Base-by-base conservation (phyloP, 2,329 filamentous ascomycete genomes). In the Paracoccidioides lutzii region DNA sequence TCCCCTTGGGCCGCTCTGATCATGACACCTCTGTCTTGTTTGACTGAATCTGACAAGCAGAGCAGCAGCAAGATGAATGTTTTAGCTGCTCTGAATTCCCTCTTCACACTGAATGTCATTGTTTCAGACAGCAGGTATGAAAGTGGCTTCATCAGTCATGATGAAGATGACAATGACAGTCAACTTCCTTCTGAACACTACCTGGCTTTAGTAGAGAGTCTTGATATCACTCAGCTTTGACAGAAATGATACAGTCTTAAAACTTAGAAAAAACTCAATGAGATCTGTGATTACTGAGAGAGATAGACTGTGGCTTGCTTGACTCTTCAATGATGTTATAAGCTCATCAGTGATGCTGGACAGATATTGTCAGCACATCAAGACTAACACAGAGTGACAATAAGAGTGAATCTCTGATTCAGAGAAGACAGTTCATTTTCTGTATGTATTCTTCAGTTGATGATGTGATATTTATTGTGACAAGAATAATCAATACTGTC, bases 221-320 rank as follows among this genome's bases (percentile, higher is more conserved):
- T 67, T 2, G 52, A 68, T 61, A 35, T 67, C 32, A 64, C 60
- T 4, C 42, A 62, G 56, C 64, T 67, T 41, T 35, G 57, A 60
- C 51, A 68, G 55, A 66, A 66, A 57, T 54, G 54, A 14, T 68
- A 68, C 40, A 66, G 63, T 50, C 52, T n/a, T 0, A 62, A 48
- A 28, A 67, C 59, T 8, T 43, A 68, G 59, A 43, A 60, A 38
- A 65, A 56, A 28, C 57, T 68, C 14, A 60, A 68, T 51, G n/a
- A 67, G 53, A 64, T 59, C 15, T 15, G 43, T 14, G 55, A 60
- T 46, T 63, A 62, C 49, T 69, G 54, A 61, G 52, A 68, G 15
- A 49, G 56, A 61, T 68, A 44, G 58, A 57, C 52, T 45, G 22
- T 41, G 33, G 28, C 45, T 49, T 32, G 4, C 28, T 35, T 15